Conservation (phyloP, 306 rosid genomes). For the Castanopsis chinensis region DNA sequence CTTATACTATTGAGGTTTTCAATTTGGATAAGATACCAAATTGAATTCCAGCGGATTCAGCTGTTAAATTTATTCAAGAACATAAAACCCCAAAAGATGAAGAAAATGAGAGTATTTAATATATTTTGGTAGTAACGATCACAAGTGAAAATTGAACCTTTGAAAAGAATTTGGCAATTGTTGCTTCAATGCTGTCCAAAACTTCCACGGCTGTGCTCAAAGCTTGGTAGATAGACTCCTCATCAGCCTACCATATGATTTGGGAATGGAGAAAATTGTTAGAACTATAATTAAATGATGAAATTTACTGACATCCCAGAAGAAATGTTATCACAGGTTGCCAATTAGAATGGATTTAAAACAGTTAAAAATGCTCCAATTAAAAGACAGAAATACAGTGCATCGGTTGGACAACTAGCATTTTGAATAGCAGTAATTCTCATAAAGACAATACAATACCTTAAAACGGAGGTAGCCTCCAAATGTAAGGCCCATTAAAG, state of each 20-base stretch:
- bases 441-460: slow-evolving; percentile 38
- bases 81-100: neutral
- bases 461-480: slow-evolving; percentile 93
- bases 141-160: slow-evolving; percentile 39
- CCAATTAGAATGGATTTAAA: neutral
- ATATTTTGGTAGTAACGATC: too few relatives aligned
- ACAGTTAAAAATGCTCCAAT: neutral
- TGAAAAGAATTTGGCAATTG: slow-evolving; percentile 28
- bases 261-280: too few relatives aligned
- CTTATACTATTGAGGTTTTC: neutral
- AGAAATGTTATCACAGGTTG: slow-evolving; percentile 7
- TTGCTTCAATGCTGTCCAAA: slow-evolving; percentile 41
- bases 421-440: neutral
- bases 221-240: slow-evolving; percentile 40
- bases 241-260: slow-evolving; percentile 40
- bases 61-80: neutral
- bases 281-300: too few relatives aligned
- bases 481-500: slow-evolving; percentile 78
- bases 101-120: neutral
- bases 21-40: neutral
- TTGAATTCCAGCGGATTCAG: neutral
- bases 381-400: slow-evolving; percentile 4
- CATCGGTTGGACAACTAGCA: slow-evolving; percentile 2
- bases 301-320: neutral
- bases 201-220: slow-evolving; percentile 40